A percentile compares a stretch with the other conserved stretches of the same genome.
Evolutionary conservation across 179 eudicot genomes (phyloP).

Genomic region (Actinidia polygama): DNA sequence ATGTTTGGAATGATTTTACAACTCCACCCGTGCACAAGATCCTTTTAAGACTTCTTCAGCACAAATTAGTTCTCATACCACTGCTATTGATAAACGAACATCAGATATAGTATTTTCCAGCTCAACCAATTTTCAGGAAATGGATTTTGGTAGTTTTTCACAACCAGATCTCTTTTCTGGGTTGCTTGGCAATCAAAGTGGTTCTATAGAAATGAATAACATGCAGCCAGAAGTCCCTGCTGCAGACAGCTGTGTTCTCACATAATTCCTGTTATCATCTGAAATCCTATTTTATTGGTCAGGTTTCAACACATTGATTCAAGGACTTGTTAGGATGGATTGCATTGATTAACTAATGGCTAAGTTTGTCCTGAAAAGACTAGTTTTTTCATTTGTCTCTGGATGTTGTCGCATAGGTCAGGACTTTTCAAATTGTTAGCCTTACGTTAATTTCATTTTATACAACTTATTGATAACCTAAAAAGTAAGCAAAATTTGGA

Average conservation of each 20-base stretch:
- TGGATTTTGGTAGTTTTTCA: constrained; percentile 42
- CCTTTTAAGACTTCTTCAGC: constrained; percentile 25
- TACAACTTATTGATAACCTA: not conserved
- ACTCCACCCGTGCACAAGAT: constrained; percentile 42
- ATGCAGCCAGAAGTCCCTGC: constrained; percentile 38
- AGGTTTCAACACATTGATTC: not conserved
- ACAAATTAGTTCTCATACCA: constrained; percentile 28
- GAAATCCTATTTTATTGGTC: not conserved
- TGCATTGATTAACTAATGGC: not conserved
- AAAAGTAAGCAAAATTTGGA: not conserved
- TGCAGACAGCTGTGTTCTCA: constrained; percentile 47
- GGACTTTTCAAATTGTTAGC: not conserved
- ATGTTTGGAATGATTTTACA: constrained; percentile 64
- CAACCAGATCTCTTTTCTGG: constrained; percentile 44
- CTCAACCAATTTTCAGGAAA: constrained; percentile 37
- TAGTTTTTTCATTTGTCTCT: not conserved
- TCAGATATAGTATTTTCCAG: constrained; percentile 35
- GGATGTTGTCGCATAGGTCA: not conserved
- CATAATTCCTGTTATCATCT: not conserved
- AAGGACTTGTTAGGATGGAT: not conserved
- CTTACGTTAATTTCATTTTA: not conserved
- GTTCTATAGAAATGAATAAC: constrained; percentile 29
- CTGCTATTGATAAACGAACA: constrained; percentile 24
- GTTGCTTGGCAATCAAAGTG: constrained; percentile 32
- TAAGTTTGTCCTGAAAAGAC: not conserved